phyloP scores from a whole-genome alignment of 2,329 filamentous ascomycete species.

The Sclerotinia sclerotiorum region DNA sequence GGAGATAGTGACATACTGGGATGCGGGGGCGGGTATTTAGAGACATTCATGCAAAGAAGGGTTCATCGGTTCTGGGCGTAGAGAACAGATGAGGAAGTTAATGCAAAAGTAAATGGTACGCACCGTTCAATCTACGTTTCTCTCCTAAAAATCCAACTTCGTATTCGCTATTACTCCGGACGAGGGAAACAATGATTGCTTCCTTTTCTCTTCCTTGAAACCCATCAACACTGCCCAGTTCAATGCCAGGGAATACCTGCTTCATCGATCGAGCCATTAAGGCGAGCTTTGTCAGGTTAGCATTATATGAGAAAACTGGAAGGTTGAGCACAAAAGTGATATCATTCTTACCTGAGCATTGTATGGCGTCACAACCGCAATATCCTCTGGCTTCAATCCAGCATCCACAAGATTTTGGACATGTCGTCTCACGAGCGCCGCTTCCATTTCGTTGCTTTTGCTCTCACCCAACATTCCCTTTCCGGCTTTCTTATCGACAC shows the following conservation, averaged over 20 bases:
- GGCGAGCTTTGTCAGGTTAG: conserved; percentile 57
- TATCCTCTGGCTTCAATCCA: conserved; percentile 78
- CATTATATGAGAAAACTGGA: background rate
- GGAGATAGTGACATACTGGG: conserved; percentile 3
- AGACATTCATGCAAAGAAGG: conserved; percentile 19
- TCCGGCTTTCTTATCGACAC: conserved; percentile 49
- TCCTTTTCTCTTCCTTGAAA: conserved; percentile 98
- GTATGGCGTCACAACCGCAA: conserved; percentile 93
- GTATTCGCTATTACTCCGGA: conserved; percentile 80
- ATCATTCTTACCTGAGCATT: conserved; percentile 73
- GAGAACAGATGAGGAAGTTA: conserved; percentile 7
- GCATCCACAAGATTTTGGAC: conserved; percentile 73
- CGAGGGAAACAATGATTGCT: conserved; percentile 88
- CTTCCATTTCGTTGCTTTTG: conserved; percentile 92
- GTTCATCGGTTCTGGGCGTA: background rate
- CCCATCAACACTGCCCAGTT: conserved; percentile 94
- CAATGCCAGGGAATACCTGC: conserved; percentile 77
- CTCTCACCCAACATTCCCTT: conserved; percentile 64
- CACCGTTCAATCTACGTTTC: conserved; percentile 89
- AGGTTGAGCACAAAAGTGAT: background rate
- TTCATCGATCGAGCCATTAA: conserved; percentile 75
- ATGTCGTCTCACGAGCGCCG: conserved; percentile 74
- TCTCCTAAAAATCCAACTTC: conserved; percentile 94
- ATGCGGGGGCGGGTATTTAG: background rate
- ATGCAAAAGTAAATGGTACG: conserved; percentile 40